Base-by-base conservation (phyloP, 805 yeast species). In the Alloascoidea hylecoeti region DNA sequence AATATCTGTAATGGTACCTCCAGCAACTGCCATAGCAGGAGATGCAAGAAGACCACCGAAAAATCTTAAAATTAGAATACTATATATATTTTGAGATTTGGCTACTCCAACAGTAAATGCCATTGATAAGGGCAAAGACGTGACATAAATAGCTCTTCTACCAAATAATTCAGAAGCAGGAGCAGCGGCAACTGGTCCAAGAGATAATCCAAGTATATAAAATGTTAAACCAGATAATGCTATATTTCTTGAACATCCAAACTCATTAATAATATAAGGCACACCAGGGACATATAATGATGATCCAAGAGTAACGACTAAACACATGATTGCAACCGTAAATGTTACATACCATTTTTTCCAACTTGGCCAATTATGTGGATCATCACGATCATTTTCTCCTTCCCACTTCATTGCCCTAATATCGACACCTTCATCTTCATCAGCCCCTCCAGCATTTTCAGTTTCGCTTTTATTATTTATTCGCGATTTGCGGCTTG, bases 1-100 rank as follows among this genome's bases (percentile, higher is more conserved):
- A 36, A 83, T 56, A 58, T 82, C 94, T 42, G 75, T 62, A 46
- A 83, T 72, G 13, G 88, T 72, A 45, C 94, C 94, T 41, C 88
- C 88, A n/a, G 86, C 94, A 46, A 82, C 72, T 3, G 94, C 79
- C 53, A 84, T 65, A 0, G 92, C 85, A 2, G 94, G 94, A 2
- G 89, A 78, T 1, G 88, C 81, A 37, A 80, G 66, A 18, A 78
- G 63, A 1, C 95, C 95, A 17, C 82, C 64, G 51, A 85, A 73
- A 52, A 83, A 83, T 47, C 94, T 61, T 36, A 80, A 57, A 4
- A 82, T 76, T 37, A 81, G 57, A 28, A 81, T 63, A 6, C 69
- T 62, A 41, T 72, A 63, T 45, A 81, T 75, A 46, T 78, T 73
- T 28, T 64, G 57, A 1, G 83, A 65, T 41, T 77, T 59, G 18